These are phyloP conservation scores for Sordariomycetes sp. DNA, from an alignment of 2,329 filamentous ascomycete genomes.

Conservation along the genomic window DNA sequence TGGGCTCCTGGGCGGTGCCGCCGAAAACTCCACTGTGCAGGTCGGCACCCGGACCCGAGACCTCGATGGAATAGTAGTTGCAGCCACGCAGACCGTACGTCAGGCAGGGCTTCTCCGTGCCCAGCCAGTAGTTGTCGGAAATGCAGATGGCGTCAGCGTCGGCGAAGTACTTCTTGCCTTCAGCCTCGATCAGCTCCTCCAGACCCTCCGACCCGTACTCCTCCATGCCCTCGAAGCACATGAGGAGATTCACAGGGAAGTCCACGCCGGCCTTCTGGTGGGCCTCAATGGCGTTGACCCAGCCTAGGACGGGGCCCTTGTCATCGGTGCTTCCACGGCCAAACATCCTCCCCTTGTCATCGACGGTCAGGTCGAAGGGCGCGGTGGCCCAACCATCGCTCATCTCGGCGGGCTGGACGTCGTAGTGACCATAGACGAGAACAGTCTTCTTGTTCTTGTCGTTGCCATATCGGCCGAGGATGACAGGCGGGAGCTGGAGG, in stretches of 20 bases:
- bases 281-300: constrained; percentile 96
- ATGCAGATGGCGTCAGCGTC: constrained; percentile 96
- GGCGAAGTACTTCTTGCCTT: constrained; percentile 90
- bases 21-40: constrained; percentile 96
- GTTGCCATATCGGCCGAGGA: constrained; percentile 84
- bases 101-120: constrained; percentile 94
- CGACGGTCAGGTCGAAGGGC: constrained; percentile 80
- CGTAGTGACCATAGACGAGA: constrained; percentile 96
- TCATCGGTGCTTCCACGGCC: constrained; percentile 94
- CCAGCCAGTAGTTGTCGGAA: constrained; percentile 99
- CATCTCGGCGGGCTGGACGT: constrained; percentile 89
- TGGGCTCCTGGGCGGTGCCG: constrained; percentile 92
- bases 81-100: constrained; percentile 95
- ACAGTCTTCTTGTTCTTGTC: constrained; percentile 92
- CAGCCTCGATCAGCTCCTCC: constrained; percentile 84
- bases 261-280: constrained; percentile 92
- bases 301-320: constrained; percentile 93
- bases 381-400: constrained; percentile 94
- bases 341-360: constrained; percentile 90
- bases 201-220: constrained; percentile 96
- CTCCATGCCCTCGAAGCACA: constrained; percentile 99
- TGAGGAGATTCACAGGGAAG: constrained; percentile 93
- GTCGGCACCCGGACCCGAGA: constrained; percentile 86
- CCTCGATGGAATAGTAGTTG: constrained; percentile 93
- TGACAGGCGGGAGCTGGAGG: constrained; percentile 83